phyloP scores from a whole-genome alignment of 2,329 filamentous ascomycete genomes.

The Fusarium irregulare region DNA sequence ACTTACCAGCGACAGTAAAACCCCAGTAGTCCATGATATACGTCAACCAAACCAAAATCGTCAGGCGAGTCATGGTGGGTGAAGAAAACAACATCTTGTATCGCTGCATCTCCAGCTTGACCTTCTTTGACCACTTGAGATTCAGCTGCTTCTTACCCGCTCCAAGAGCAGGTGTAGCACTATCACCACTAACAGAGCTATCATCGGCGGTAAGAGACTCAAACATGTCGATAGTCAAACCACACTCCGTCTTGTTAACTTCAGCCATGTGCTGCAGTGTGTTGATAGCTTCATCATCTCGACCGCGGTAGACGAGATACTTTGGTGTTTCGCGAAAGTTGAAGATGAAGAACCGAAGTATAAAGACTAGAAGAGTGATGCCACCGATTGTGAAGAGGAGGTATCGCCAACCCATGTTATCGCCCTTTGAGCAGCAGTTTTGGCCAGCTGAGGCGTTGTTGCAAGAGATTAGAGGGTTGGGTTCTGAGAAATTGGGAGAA shows the following conservation, averaged over 20 bases:
- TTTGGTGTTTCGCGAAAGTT: slow-evolving; percentile 61
- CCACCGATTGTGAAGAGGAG: slow-evolving; percentile 58
- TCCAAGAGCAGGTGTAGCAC: slow-evolving; percentile 31
- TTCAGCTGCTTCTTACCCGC: slow-evolving; percentile 28
- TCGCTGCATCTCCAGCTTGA: slow-evolving; percentile 32
- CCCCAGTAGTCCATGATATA: slow-evolving; percentile 55
- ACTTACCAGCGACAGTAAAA: slow-evolving; percentile 53
- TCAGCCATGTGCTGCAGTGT: slow-evolving; percentile 60
- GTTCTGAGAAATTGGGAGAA: slow-evolving; percentile 61
- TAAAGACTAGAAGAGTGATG: slow-evolving; percentile 56
- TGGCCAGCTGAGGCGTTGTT: slow-evolving; percentile 44
- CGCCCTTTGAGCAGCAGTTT: slow-evolving; percentile 52
- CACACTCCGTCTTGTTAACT: slow-evolving; percentile 51
- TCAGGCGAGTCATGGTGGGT: slow-evolving; percentile 51
- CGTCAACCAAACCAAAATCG: slow-evolving; percentile 52
- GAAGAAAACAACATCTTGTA: slow-evolving; percentile 52
- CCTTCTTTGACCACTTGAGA: slow-evolving; percentile 28
- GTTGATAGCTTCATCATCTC: slow-evolving; percentile 59
- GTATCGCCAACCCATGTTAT: slow-evolving; percentile 65
- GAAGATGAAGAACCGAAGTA: slow-evolving; percentile 60
- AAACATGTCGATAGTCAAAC: slow-evolving; percentile 54
- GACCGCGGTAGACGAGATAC: slow-evolving; percentile 57
- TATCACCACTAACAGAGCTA: slow-evolving; percentile 35
- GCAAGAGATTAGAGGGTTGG: slow-evolving; percentile 57
- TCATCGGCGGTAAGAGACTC: slow-evolving; percentile 43